phyloP scores from a whole-genome alignment of 2,329 filamentous ascomycete genomes.

The Alternaria infectoria region DNA sequence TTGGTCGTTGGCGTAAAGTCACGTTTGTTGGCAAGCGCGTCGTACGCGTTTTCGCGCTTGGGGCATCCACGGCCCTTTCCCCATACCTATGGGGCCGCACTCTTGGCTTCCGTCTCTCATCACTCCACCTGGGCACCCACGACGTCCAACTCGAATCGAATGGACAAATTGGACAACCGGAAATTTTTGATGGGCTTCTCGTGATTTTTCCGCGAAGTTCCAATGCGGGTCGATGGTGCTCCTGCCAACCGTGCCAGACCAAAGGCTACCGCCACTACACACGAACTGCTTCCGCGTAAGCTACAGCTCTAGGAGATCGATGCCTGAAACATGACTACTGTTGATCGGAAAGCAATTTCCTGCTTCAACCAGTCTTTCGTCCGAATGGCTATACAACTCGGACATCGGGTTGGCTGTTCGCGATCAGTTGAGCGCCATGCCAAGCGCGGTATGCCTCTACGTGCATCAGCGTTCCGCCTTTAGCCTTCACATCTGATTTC shows the following conservation, averaged over 20 bases:
- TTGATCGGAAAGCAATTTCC: neutral
- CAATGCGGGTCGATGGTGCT: neutral
- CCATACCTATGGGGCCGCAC: neutral
- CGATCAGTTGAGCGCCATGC: neutral
- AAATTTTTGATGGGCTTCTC: neutral
- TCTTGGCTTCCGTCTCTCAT: neutral
- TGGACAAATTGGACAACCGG: neutral
- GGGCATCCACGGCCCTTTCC: neutral
- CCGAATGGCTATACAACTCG: neutral
- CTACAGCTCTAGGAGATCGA: neutral
- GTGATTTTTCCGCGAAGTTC: neutral
- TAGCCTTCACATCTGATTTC: neutral
- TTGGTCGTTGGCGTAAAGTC: neutral
- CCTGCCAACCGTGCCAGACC: neutral
- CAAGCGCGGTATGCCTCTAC: neutral
- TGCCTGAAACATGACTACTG: neutral
- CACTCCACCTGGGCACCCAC: neutral
- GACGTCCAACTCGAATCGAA: neutral
- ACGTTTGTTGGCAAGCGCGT: neutral
- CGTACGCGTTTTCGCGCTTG: neutral
- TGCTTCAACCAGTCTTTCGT: neutral
- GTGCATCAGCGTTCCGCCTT: neutral
- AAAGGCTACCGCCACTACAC: neutral
- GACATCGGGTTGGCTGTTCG: neutral
- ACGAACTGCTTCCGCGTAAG: neutral